These are phyloP conservation scores for Mycena belliarum DNA, from an alignment of 768 basidiomycete species.

Conservation along the genomic window DNA sequence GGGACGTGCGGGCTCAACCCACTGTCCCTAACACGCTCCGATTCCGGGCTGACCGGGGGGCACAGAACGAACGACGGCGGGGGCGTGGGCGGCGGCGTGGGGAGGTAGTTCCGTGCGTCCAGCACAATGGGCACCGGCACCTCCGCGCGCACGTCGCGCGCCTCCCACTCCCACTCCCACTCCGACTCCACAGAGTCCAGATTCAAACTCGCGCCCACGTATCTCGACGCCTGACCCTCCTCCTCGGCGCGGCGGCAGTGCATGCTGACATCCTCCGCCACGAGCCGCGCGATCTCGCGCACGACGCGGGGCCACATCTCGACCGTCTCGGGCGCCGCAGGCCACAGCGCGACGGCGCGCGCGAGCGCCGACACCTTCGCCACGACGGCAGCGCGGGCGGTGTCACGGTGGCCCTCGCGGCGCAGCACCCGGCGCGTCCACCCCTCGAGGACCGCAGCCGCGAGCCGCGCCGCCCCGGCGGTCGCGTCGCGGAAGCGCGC, in stretches of 20 bases:
- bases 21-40: too few species aligned
- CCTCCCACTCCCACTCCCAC: too few species aligned
- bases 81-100: constrained; percentile 14
- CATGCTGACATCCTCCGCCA: constrained; percentile 3
- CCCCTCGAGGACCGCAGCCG: constrained; percentile 64
- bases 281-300: constrained; percentile 8
- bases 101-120: constrained; percentile 12
- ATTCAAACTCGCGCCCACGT: too few species aligned
- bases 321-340: neutral
- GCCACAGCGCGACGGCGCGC: constrained; percentile 32
- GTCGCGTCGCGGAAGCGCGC: constrained; percentile 66
- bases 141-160: neutral
- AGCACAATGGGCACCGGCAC: neutral
- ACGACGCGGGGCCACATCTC: constrained; percentile 1
- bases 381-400: constrained; percentile 33
- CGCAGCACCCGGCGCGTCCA: constrained; percentile 62
- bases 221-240: neutral
- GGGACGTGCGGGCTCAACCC: too few species aligned
- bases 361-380: constrained; percentile 34
- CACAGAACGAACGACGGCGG: too few species aligned
- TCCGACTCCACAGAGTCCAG: too few species aligned
- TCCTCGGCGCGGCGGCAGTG: neutral
- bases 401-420: neutral
- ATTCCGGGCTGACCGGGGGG: too few species aligned
- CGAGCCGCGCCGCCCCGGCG: constrained; percentile 64